phyloP scores from a whole-genome alignment of 306 rosid species.

The Mimosa pudica region DNA sequence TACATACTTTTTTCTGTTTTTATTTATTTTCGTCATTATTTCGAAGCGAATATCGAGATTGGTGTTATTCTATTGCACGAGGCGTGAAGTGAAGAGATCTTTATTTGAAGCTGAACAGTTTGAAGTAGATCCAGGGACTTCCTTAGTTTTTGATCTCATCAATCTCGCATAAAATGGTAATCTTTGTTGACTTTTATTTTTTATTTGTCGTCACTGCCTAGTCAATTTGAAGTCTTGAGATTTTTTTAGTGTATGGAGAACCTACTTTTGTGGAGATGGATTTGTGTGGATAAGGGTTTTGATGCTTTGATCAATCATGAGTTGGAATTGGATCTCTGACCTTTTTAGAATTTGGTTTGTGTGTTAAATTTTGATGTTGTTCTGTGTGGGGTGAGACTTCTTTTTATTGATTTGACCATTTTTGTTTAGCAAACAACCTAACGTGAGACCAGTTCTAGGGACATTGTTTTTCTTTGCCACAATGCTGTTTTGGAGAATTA shows the following conservation, averaged over 20 bases:
- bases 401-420: constrained; percentile 26
- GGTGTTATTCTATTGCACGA: constrained; percentile 4
- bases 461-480: constrained; percentile 22
- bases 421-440: constrained; percentile 31
- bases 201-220: neutral
- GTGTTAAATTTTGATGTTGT: constrained; percentile 27
- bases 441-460: constrained; percentile 29
- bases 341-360: constrained; percentile 33
- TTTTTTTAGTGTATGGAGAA: neutral
- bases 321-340: constrained; percentile 32
- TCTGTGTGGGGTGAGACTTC: constrained; percentile 30
- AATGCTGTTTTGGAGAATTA: constrained; percentile 31
- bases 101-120: constrained; percentile 42
- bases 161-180: constrained; percentile 64
- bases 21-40: constrained; percentile 12
- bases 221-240: constrained; percentile 41
- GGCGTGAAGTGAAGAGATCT: constrained; percentile 42
- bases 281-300: constrained; percentile 18
- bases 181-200: constrained; percentile 10
- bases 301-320: constrained; percentile 31
- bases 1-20: neutral
- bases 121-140: constrained; percentile 65
- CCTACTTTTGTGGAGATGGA: neutral
- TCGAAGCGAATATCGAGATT: constrained; percentile 18
- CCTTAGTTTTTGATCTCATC: constrained; percentile 66